phyloP scores from a whole-genome alignment of 305 asterid species.

The Fraxinus platypoda region DNA sequence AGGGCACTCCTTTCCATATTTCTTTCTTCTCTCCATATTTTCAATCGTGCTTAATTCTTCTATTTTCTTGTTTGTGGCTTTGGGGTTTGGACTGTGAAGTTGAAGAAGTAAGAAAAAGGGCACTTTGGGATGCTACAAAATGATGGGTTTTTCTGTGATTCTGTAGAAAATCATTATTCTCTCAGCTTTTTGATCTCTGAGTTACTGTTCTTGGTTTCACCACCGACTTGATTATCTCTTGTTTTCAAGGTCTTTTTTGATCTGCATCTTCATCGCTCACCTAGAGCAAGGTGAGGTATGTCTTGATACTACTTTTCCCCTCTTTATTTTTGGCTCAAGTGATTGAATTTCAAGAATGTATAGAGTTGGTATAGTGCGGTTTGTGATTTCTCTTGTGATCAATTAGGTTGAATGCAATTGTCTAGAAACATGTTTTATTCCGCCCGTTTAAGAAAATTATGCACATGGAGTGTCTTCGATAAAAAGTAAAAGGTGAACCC shows the following conservation, averaged over 20 bases:
- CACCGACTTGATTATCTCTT: conserved; percentile 34
- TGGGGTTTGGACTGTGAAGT: conserved; percentile 15
- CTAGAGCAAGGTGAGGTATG: conserved; percentile 5
- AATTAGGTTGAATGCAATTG: neutral
- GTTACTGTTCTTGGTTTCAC: conserved; percentile 9
- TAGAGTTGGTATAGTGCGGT: neutral
- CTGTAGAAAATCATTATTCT: conserved; percentile 24
- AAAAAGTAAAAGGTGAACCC: neutral
- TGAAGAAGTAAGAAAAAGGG: conserved; percentile 16
- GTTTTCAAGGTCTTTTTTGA: neutral
- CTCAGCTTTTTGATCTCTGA: conserved; percentile 8
- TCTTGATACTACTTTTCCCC: neutral
- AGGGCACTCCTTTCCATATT: neutral
- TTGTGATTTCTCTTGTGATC: neutral
- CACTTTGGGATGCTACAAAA: neutral
- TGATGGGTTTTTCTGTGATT: neutral
- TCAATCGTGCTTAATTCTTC: neutral
- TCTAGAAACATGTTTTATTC: neutral
- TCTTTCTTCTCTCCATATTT: conserved; percentile 6
- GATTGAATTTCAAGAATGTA: conserved; percentile 17
- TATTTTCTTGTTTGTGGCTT: conserved; percentile 9
- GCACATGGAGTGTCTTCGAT: neutral
- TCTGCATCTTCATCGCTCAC: conserved; percentile 4
- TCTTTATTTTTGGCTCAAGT: neutral
- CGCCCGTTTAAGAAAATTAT: neutral